Evolutionary conservation across 2,329 filamentous ascomycete genomes (phyloP), one percentile per base, ranked within the genome.

Genomic region (Colletotrichum ledebouriae): DNA sequence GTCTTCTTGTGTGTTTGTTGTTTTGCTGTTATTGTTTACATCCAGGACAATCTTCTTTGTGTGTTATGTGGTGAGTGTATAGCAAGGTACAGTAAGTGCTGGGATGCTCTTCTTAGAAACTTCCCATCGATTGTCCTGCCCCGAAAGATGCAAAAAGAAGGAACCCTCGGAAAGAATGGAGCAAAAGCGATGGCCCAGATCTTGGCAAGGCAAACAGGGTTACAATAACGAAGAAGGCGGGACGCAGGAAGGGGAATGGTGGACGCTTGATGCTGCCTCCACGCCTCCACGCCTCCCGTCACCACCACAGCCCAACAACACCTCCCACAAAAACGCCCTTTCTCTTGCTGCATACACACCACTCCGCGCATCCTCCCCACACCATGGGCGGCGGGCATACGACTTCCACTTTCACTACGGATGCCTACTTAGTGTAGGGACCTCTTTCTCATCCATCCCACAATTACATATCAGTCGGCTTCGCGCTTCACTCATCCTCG

Each of bases 391-490:
- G 25, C 3, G 4, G 22, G 29, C 17, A 53, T 10, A 34, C 33
- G 22, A 22, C n/a, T 25, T 39, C 20, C n/a, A 53, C 49, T 34
- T 29, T 52, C 49, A 22, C n/a, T 34, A 25, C 33, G n/a, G 15
- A 44, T 44, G 4, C 42, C 12, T 25, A 49, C 17, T n/a, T 46
- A 3, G 3, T 3, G 13, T 15, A 20, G 42, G 12, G 7, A 29
- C 29, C 12, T 42, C 34, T 33, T 59, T 22, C 29, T 29, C 29
- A 29, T 29, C 29, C 37, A 61, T 62, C 59, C 59, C 65, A 44
- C 62, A 59, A 59, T 41, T 68, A 65, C 61, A 68, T 65, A 68
- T 65, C 55, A 55, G 47, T 39, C 47, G 20, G 39, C 39, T 39
- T 47, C 57, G 61, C 34, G 55, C 65, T 56, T 68, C 47, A 53